These are phyloP conservation scores for Moricandia moricandioides DNA, from an alignment of 345 rosid genomes.

Conservation along the genomic window DNA sequence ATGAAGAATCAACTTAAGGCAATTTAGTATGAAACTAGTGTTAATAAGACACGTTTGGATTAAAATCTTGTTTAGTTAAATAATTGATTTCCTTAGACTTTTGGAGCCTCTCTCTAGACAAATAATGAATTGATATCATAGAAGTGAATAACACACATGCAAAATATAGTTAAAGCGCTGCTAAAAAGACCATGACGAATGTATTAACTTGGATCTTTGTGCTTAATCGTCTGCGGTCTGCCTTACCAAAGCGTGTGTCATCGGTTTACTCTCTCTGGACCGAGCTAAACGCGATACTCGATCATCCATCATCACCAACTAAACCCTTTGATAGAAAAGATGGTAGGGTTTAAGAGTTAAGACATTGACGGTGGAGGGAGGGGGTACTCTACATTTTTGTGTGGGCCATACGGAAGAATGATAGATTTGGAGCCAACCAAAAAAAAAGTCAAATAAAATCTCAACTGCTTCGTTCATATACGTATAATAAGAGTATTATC, in stretches of 20 bases:
- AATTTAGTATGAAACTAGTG: not conserved
- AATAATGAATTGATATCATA: not conserved
- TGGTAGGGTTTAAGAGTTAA: too few relatives aligned
- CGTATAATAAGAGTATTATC: not conserved
- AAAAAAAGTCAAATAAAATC: not conserved
- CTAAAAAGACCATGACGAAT: not conserved
- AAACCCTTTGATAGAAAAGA: not conserved
- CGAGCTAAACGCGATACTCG: not conserved
- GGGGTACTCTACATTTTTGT: not conserved
- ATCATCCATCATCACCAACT: not conserved
- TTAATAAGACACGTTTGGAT: not conserved
- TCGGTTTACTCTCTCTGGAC: not conserved
- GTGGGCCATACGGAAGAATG: not conserved
- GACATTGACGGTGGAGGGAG: not conserved
- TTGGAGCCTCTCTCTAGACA: not conserved
- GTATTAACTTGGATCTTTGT: not conserved
- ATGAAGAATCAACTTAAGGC: not conserved
- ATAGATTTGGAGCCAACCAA: not conserved
- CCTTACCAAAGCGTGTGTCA: not conserved
- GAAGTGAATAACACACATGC: not conserved
- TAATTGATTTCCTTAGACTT: not conserved
- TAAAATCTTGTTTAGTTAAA: not conserved
- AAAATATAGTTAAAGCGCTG: not conserved
- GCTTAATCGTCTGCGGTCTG: not conserved
- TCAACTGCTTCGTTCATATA: not conserved